These are phyloP conservation scores for Rosa multiflora DNA, from an alignment of 306 rosid species.

Conservation along the genomic window DNA sequence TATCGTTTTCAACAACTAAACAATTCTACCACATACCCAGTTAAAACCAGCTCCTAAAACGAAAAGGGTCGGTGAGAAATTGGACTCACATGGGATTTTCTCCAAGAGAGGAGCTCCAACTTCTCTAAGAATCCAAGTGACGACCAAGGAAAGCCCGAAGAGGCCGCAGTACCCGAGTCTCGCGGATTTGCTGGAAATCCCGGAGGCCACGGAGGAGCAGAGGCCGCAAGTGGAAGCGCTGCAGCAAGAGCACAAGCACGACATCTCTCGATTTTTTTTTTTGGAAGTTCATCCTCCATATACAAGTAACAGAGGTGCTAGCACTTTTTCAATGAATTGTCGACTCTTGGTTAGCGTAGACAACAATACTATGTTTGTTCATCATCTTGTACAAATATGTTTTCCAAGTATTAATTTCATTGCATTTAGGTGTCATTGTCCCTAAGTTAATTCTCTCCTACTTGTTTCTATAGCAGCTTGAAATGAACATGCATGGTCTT, in stretches of 20 bases:
- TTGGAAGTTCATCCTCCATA: too few relatives aligned
- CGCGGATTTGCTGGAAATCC: slow-evolving; percentile 80
- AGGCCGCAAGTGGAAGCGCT: slow-evolving; percentile 70
- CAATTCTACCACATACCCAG: slow-evolving; percentile 26
- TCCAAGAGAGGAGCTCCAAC: slow-evolving; percentile 78
- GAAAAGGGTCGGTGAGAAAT: background rate
- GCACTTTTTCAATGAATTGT: too few relatives aligned
- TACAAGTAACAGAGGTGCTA: too few relatives aligned
- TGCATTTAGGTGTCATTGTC: too few relatives aligned
- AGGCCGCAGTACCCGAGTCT: slow-evolving; percentile 87
- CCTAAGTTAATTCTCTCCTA: too few relatives aligned
- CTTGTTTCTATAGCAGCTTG: too few relatives aligned
- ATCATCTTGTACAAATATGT: too few relatives aligned
- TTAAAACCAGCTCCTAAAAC: background rate
- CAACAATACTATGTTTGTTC: too few relatives aligned
- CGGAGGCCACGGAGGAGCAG: slow-evolving; percentile 76
- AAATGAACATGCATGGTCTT: too few relatives aligned
- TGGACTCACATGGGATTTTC: slow-evolving; percentile 74
- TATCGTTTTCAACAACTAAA: background rate
- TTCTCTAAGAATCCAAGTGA: slow-evolving; percentile 91
- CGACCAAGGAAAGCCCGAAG: slow-evolving; percentile 71
- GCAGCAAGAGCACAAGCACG: slow-evolving; percentile 69
- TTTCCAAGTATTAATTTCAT: too few relatives aligned
- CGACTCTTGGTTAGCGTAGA: too few relatives aligned
- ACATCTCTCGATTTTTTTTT: too few relatives aligned